A percentile compares a stretch with the other conserved stretches of the same genome.
These are phyloP conservation scores for Fusarium sp. DNA, from an alignment of 2,329 filamentous ascomycete species.

Conservation along the genomic window DNA sequence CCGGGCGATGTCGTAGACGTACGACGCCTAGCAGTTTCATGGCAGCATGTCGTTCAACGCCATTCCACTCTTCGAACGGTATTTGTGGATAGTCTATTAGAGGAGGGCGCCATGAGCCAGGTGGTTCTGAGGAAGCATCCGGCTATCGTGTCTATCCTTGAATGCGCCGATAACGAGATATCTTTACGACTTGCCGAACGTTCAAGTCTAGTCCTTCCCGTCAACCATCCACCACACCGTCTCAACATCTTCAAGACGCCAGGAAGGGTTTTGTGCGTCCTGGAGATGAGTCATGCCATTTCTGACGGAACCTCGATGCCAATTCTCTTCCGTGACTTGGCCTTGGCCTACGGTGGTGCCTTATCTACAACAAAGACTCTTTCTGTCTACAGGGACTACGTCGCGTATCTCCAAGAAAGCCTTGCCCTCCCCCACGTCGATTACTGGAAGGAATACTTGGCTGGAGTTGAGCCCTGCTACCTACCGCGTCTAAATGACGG, in stretches of 20 bases:
- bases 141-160: neutral
- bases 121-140: constrained; percentile 29
- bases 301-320: constrained; percentile 34
- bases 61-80: constrained; percentile 41
- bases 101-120: constrained; percentile 28
- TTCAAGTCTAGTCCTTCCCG: neutral
- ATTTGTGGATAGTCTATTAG: constrained; percentile 23
- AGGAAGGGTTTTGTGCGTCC: constrained; percentile 1
- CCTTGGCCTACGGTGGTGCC: constrained; percentile 19
- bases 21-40: constrained; percentile 23
- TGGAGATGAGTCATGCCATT: constrained; percentile 40
- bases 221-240: constrained; percentile 18
- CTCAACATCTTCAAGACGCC: constrained; percentile 19
- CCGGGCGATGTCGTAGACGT: neutral
- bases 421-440: neutral
- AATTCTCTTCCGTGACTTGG: constrained; percentile 31
- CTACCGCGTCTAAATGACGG: neutral
- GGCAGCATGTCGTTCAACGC: constrained; percentile 29
- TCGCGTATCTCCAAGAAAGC: constrained; percentile 10
- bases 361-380: neutral
- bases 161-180: constrained; percentile 5
- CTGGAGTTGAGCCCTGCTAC: constrained; percentile 6
- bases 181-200: neutral
- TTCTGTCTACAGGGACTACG: constrained; percentile 26
- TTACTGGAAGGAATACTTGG: constrained; percentile 26